These are phyloP conservation scores for Litchi chinensis DNA, from an alignment of 345 rosid genomes.

Conservation along the genomic window DNA sequence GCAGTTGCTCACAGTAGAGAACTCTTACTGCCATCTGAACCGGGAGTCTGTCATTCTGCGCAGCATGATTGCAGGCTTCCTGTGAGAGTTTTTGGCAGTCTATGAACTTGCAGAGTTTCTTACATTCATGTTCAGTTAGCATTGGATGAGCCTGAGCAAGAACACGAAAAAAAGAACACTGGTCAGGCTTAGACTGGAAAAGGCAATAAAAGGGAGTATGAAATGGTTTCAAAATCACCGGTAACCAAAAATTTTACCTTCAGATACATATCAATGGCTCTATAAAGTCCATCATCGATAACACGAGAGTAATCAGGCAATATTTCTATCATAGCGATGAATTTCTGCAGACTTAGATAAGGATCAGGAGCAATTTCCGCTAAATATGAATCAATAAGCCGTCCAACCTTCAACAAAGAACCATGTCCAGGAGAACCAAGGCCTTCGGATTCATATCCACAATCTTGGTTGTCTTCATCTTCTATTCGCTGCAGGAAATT, in stretches of 20 bases:
- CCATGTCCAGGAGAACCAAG: conserved; percentile 56
- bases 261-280: conserved; percentile 79
- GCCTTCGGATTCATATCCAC: conserved; percentile 58
- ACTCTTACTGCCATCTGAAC: conserved; percentile 61
- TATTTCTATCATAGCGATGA: conserved; percentile 66
- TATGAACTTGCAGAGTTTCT: conserved; percentile 66
- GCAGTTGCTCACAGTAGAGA: conserved; percentile 69
- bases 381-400: conserved; percentile 74
- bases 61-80: conserved; percentile 60
- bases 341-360: conserved; percentile 64
- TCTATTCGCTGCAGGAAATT: conserved; percentile 65
- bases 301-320: conserved; percentile 79
- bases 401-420: conserved; percentile 76
- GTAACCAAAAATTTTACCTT: conserved; percentile 46
- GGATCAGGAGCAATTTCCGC: conserved; percentile 92
- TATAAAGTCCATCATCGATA: conserved; percentile 77
- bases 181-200: neutral
- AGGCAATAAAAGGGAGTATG: neutral
- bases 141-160: conserved; percentile 61
- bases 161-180: neutral
- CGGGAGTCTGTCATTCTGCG: conserved; percentile 68
- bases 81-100: conserved; percentile 67
- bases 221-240: neutral
- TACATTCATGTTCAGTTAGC: conserved; percentile 63
- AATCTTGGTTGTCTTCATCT: conserved; percentile 60